Conservation (phyloP, 495 filamentous ascomycete genomes). For the Saxispiralis lemnorum region DNA sequence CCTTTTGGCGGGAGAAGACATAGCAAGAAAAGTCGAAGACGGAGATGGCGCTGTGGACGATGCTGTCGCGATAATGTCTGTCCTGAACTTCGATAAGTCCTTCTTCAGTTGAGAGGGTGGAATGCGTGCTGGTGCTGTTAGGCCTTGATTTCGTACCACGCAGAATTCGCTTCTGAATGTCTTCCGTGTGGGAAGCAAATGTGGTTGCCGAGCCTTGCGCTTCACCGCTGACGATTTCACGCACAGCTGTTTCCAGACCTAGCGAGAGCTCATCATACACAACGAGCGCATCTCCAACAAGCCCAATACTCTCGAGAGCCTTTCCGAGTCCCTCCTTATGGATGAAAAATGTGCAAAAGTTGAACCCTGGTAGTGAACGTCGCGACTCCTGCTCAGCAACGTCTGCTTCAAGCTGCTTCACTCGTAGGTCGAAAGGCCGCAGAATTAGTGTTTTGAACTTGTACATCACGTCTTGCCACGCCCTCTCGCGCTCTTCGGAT, state of each 20-base stretch:
- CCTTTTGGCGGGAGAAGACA: conserved; percentile 77
- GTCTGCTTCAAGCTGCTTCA: conserved; percentile 90
- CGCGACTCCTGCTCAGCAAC: conserved; percentile 86
- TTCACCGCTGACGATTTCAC: conserved; percentile 46
- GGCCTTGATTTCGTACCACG: conserved; percentile 8
- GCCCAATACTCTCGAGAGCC: conserved; percentile 87
- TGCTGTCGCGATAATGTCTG: conserved; percentile 79
- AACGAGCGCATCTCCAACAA: conserved; percentile 85
- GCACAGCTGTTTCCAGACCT: conserved; percentile 63
- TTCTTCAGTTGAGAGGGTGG: conserved; percentile 15
- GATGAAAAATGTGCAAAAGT: conserved; percentile 97
- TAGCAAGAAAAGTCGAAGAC: conserved; percentile 92
- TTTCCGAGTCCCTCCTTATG: conserved; percentile 85
- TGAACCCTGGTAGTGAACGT: conserved; percentile 82
- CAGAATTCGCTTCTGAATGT: conserved; percentile 32
- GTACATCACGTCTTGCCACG: conserved; percentile 64
- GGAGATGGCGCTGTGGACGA: conserved; percentile 91
- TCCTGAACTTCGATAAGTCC: background rate
- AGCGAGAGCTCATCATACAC: conserved; percentile 83
- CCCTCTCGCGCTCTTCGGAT: conserved; percentile 48
- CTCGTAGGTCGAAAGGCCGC: conserved; percentile 74
- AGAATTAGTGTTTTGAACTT: conserved; percentile 81
- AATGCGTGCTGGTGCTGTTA: background rate
- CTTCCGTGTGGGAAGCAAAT: conserved; percentile 51
- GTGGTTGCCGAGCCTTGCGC: conserved; percentile 44